phyloP scores from a whole-genome alignment of 2,329 filamentous ascomycete genomes.

The Cladosporium sp. region DNA sequence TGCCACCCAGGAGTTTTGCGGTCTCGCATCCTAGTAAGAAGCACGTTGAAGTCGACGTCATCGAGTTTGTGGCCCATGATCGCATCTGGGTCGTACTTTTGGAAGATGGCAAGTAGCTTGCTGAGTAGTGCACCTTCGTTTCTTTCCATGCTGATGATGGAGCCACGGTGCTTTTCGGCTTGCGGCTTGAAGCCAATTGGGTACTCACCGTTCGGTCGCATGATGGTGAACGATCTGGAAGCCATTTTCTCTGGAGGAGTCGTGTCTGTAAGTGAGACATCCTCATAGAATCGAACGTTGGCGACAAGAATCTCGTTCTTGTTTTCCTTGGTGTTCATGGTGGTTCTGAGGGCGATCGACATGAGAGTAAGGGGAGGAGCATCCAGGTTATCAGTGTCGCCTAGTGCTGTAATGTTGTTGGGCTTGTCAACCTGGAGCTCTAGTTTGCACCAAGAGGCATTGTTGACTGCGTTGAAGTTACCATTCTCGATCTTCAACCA shows the following conservation, averaged over 20 bases:
- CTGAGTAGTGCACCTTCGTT: constrained; percentile 80
- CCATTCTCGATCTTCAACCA: constrained; percentile 89
- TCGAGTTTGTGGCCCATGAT: constrained; percentile 94
- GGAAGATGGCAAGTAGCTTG: constrained; percentile 84
- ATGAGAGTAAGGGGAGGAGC: constrained; percentile 89
- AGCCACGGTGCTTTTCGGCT: constrained; percentile 65
- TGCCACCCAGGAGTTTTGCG: constrained; percentile 95
- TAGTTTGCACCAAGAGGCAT: constrained; percentile 94
- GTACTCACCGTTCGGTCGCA: constrained; percentile 75
- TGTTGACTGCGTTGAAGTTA: constrained; percentile 78
- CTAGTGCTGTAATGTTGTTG: constrained; percentile 65
- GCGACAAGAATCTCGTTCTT: constrained; percentile 93
- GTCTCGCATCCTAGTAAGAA: constrained; percentile 80
- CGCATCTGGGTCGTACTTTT: constrained; percentile 86
- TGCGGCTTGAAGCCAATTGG: constrained; percentile 82
- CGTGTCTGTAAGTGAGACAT: constrained; percentile 79
- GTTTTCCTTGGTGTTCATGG: constrained; percentile 85
- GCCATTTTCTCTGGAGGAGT: constrained; percentile 83
- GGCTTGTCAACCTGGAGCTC: constrained; percentile 80
- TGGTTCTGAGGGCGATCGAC: constrained; percentile 84
- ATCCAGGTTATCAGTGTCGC: constrained; percentile 75
- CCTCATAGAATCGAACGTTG: constrained; percentile 88
- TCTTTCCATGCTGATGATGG: constrained; percentile 70
- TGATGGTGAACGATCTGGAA: constrained; percentile 84
- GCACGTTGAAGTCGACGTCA: constrained; percentile 89